Conservation (phyloP, 169 alveolate genomes). For the Besnoitia besnoiti region DNA sequence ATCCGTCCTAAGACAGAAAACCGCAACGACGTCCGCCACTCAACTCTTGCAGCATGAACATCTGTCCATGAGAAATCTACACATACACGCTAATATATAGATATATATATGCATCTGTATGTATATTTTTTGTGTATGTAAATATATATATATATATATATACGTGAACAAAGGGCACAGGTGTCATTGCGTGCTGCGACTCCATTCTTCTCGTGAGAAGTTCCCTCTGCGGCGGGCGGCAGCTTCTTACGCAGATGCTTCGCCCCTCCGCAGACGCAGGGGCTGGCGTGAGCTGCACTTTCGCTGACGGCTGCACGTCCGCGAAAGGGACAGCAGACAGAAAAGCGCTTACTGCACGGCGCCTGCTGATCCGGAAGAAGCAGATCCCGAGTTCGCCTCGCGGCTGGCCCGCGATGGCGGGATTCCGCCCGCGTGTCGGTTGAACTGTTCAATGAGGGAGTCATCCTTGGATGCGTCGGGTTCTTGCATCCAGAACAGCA, state of each 20-base stretch:
- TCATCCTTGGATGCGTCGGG: conserved; percentile 48
- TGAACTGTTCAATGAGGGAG: background rate
- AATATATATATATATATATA: background rate
- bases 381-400: background rate
- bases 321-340: background rate
- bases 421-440: background rate
- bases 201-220: no score
- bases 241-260: no score
- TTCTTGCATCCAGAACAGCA: conserved; percentile 79
- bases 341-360: background rate
- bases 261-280: no score
- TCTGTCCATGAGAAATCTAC: no score
- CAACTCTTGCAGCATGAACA: no score
- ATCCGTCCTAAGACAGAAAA: background rate
- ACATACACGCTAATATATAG: background rate
- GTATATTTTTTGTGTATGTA: background rate
- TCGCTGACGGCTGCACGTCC: no score
- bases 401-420: background rate
- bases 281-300: no score
- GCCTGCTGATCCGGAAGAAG: background rate
- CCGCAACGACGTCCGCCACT: no score
- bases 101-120: background rate
- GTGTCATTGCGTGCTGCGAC: background rate
- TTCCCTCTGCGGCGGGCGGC: no score
- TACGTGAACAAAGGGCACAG: background rate